Base-by-base conservation (phyloP, 495 filamentous ascomycete genomes). In the Xylaria telfairii region DNA sequence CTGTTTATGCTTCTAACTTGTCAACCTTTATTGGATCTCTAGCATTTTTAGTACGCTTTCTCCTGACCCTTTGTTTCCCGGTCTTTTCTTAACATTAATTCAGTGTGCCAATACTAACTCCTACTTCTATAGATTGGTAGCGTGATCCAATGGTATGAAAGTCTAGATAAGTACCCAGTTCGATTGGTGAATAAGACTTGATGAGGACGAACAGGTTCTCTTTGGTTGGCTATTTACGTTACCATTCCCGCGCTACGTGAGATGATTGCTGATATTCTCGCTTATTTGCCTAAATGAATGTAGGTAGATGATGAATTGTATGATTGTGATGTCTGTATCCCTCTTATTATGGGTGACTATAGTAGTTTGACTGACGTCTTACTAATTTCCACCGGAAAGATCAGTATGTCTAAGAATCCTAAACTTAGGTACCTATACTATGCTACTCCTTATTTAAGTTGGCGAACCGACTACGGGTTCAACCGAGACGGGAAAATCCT, bases 1-100 rank as follows among this genome's bases (percentile, higher is more conserved):
- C 65, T 24, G 32, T 15, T 42, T 92, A 91, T 71, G 85, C 91
- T 70, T 78, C 85, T 9, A 81, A 77, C 10, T 75, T 90, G 63
- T 83, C 87, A 42, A 92, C 90, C 0, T 92, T 92, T 71, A 89
- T 90, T 84, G 91, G 90, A 0, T 87, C 84, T 5, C 92, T 89
- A 88, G 89, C 89, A 32, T 93, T 92, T 71, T 81, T 92, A 76
- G 80, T 80, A 54, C 49, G 77, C 69, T 21, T 46, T 63, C 24
- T 21, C 13, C 5, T 30, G 24, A 30, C 56, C n/a, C 17, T 32
- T 21, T 49, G 1, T 17, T 15, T 66, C 44, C 41, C 59, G 42
- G n/a, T 24, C 12, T 46, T 46, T 49, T 57, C 53, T 17, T 19
- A 32, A 10, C 39, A 5, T 32, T 5, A 1, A 47, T 47, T 47